A percentile compares a stretch with the other conserved stretches of the same genome.
Evolutionary conservation across 78 protist species (phyloP).

Genomic region (Mantamonas sphyraenae): DNA sequence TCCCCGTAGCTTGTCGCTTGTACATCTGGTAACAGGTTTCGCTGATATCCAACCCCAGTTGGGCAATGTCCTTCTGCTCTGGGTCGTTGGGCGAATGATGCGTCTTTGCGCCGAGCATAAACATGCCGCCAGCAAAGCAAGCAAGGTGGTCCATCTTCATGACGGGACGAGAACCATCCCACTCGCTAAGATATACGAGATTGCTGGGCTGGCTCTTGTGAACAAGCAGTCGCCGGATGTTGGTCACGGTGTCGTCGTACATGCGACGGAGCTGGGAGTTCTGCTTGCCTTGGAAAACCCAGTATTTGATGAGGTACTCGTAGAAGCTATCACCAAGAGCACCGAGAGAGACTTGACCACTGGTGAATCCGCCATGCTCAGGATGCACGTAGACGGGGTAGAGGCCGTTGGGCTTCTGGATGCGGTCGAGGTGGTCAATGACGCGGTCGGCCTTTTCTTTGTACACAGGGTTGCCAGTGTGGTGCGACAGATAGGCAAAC

Average conservation of each 20-base stretch:
- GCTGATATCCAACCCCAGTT: conserved; percentile 8
- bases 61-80: not conserved
- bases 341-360: conserved; percentile 9
- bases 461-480: conserved; percentile 4
- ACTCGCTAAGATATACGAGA: conserved; percentile 14
- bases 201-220: conserved; percentile 24
- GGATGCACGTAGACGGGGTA: conserved; percentile 11
- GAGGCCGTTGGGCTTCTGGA: not conserved
- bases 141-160: conserved; percentile 77
- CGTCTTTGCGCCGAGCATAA: conserved; percentile 56
- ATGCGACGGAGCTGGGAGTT: not conserved
- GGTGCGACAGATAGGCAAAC: not conserved
- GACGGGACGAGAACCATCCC: not conserved
- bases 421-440: not conserved
- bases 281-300: not conserved
- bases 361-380: not conserved
- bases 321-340: conserved; percentile 73
- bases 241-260: not conserved
- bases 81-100: not conserved
- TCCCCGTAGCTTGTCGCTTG: conserved; percentile 8
- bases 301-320: conserved; percentile 77
- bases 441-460: not conserved
- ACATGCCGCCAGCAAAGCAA: conserved; percentile 87
- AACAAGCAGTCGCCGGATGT: not conserved
- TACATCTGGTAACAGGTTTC: conserved; percentile 47